Conservation (phyloP, 1,284 basidiomycete genomes). For the Ustilago crameri region DNA sequence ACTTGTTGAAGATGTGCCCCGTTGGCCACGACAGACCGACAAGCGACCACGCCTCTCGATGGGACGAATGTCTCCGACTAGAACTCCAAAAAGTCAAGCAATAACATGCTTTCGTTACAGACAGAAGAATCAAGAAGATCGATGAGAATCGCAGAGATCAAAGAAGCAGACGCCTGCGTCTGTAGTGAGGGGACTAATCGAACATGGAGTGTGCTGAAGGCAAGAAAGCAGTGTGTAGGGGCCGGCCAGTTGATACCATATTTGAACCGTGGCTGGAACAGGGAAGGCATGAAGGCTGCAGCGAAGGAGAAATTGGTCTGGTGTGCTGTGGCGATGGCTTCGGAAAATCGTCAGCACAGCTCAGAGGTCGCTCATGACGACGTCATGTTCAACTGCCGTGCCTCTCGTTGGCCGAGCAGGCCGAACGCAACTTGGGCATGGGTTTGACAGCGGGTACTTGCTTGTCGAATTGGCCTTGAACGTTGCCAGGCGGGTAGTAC, state of each 20-base stretch:
- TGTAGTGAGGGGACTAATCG: not conserved
- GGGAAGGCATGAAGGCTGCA: too few relatives aligned
- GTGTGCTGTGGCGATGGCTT: not conserved
- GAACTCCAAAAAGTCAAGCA: too few relatives aligned
- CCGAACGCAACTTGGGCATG: conserved; percentile 24
- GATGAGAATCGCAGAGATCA: not conserved
- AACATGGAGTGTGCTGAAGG: conserved; percentile 2
- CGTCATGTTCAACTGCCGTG: conserved; percentile 19
- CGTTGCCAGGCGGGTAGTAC: conserved; percentile 46
- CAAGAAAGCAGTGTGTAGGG: too few relatives aligned
- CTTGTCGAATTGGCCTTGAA: conserved; percentile 16
- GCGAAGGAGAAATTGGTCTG: too few relatives aligned
- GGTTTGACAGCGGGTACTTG: conserved; percentile 24
- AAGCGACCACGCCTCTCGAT: too few relatives aligned
- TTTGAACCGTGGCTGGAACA: too few relatives aligned
- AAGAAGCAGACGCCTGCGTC: conserved; percentile 1
- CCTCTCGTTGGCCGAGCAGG: conserved; percentile 40
- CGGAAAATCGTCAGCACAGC: not conserved
- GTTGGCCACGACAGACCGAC: too few relatives aligned
- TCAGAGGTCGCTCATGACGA: not conserved
- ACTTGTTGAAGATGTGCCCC: too few relatives aligned
- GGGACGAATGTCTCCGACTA: too few relatives aligned
- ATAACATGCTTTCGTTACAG: conserved; percentile 9
- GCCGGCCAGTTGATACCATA: too few relatives aligned
- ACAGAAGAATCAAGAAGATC: not conserved